Evolutionary conservation across 2,329 filamentous ascomycete genomes (phyloP), one percentile per base, ranked within the genome.

Genomic region (Sporothrix inflata): DNA sequence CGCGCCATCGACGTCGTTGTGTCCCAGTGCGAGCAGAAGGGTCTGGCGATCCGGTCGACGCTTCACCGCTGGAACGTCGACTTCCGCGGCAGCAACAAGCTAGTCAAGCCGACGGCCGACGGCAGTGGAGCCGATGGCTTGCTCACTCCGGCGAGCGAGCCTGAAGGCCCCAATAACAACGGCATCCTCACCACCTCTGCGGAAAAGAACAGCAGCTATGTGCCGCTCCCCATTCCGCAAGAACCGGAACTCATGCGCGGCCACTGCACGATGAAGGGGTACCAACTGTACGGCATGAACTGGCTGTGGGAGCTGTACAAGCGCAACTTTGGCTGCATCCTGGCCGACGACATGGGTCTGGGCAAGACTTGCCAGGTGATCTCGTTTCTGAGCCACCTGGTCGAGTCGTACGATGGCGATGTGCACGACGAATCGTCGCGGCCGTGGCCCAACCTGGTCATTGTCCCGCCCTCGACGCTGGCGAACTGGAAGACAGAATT

Each of bases 311-410:
- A 98, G 61, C 86, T 99, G 16, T 97, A 94, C 82, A 86, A 90
- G 69, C 90, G 92, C 72, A 86, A 90, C 38, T 87, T 97, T 69
- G 95, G 93, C 61, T 95, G 94, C 74, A 98, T 99, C 72, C 85
- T 99, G 21, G 96, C 96, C 1, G 96, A 99, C 79, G 96, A 99
- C 79, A 99, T 99, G 96, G 96, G 93, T 69, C 84, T 95, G 53
- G 96, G 96, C 61, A 99, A 99, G 85, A 99, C 96, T 0, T 98
- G 94, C 77, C 95, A 99, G 78, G 94, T 98, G 74, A 97, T 99
- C 76, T 90, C 94, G 0, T 94, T 99, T 77, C 86, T 99, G 61
- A 92, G 94, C 19, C 91, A 97, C 77, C 84, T 99, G 34, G 89
- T 92, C 19, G 89, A 94, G 78, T 88, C 88, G 40, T 89, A 85